Conservation (phyloP, 345 rosid genomes). For the Cardamine chenopodiifolia region DNA sequence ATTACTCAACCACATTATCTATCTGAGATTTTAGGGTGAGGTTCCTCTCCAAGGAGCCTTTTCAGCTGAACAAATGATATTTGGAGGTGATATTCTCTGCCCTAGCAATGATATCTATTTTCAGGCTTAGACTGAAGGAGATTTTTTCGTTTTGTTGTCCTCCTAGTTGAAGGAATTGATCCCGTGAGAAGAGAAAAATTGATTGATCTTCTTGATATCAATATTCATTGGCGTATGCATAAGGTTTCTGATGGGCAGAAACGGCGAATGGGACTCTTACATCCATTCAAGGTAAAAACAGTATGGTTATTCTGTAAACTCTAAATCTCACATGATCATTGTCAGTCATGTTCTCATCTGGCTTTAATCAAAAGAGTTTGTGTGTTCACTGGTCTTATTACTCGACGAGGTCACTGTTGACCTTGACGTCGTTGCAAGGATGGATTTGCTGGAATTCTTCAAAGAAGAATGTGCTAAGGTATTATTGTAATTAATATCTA, state of each 20-base stretch:
- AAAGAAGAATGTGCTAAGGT: conserved; percentile 86
- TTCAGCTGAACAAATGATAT: conserved; percentile 94
- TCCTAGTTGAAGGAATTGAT: conserved; percentile 84
- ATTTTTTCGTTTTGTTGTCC: neutral
- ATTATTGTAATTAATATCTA: neutral
- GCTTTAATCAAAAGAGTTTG: neutral
- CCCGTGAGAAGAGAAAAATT: conserved; percentile 77
- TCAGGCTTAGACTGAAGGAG: neutral
- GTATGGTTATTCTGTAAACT: neutral
- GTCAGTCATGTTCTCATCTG: conserved; percentile 14
- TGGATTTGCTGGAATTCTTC: conserved; percentile 83
- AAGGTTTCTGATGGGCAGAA: conserved; percentile 98
- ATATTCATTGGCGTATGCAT: conserved; percentile 95
- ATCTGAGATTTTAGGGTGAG: conserved; percentile 60
- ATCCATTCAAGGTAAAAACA: conserved; percentile 70
- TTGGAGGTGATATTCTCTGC: conserved; percentile 63
- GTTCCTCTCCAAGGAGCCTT: conserved; percentile 97
- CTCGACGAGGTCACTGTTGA: conserved; percentile 91
- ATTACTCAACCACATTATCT: neutral
- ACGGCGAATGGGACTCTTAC: conserved; percentile 95
- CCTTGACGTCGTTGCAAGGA: conserved; percentile 81
- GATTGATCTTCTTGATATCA: conserved; percentile 91
- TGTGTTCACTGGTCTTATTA: conserved; percentile 64
- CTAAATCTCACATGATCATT: conserved; percentile 17
- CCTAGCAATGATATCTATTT: neutral